Evolutionary conservation across 805 yeast species (phyloP), one percentile per base, ranked within the genome.

Genomic region (Yamadazyma olivae): DNA sequence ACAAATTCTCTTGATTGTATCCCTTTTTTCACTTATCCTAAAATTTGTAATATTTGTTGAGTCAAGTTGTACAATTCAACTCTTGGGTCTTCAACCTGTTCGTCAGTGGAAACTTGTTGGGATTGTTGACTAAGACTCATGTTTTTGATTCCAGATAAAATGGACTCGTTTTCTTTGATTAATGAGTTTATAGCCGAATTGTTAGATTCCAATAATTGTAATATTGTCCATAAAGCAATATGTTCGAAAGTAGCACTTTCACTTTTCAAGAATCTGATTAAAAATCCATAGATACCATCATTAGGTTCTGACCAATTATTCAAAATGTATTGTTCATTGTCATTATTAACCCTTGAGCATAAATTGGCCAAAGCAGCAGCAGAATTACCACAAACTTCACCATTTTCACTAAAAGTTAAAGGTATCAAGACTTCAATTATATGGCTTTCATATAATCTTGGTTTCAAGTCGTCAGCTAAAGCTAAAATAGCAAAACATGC

Each of bases 401-500:
- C 84, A 57, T 89, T 89, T 38, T 75, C 75, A 28, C 95, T 84
- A 49, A 77, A 79, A 2, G 98, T 93, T 57, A 93, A 75, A 23
- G 99, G 99, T 40, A 93, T 81, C 45, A 93, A 74, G 24, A 89
- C 96, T 50, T 85, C 89, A 43, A 89, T 75, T 29, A 93, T 81
- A 36, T 90, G 91, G 48, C 89, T 74, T 42, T 86, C 84, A 48
- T 93, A 76, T 50, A 93, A 71, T 51, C 83, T 83, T 34, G 83
- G 76, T 64, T 91, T 93, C 49, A 95, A 76, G 57, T 89, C 96
- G 64, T 93, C 99, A 16, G 97, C 96, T 33, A 93, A 70, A 0
- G 99, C 99, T 46, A 93, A 74, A 36, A 93, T 95, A 2, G 99
- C 99, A 65, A 93, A 83, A 57, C 97, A 91, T 3, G 99, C 99